Base-by-base conservation (phyloP, 1,284 basidiomycete species). In the Butyriboletus appendiculatus region DNA sequence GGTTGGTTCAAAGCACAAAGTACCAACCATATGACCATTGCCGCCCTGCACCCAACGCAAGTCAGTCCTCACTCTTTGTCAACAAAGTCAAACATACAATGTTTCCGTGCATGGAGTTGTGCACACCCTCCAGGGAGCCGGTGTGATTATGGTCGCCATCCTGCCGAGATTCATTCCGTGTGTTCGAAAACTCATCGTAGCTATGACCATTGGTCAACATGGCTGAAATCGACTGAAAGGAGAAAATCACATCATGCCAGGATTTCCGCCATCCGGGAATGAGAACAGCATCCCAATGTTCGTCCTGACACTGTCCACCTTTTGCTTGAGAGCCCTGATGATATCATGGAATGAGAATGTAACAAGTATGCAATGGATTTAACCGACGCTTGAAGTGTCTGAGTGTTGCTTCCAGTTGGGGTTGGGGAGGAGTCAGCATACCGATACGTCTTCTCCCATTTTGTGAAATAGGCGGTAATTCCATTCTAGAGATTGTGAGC, bases 151-250 rank as follows among this genome's bases (percentile, higher is more conserved):
- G 48, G 26, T 59, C 53, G 12, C 24, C 52, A 1, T 55, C 59
- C 35, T 61, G 48, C 6, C 55, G 54, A 7, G 62, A 67, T 24
- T 63, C 51, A 15, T 63, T 55, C 8, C 33, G 48, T 3, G 52
- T 50, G 48, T 64, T 64, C 16, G 62, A 67, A 39, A 65, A 64
- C 16, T 65, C 61, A 14, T 64, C 65, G 30, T 64, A 64, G 28
- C 62, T 64, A 16, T 37, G 32, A n/a, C 16, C 12, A 26, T 48
- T 7, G n/a, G 14, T 45, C n/a, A 46, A 30, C 16, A 38, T 22
- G 18, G 18, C 16, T 5, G 18, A 22, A 38, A 39, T 20, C 5
- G 4, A 45, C 30, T 34, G 1, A 40, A 34, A 16, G 15, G 8
- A 24, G 16, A 15, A 18, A 9, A 39, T 48, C 43, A 65, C 62